phyloP scores from a whole-genome alignment of 495 filamentous ascomycete genomes.

The Aspergillus cristatus region DNA sequence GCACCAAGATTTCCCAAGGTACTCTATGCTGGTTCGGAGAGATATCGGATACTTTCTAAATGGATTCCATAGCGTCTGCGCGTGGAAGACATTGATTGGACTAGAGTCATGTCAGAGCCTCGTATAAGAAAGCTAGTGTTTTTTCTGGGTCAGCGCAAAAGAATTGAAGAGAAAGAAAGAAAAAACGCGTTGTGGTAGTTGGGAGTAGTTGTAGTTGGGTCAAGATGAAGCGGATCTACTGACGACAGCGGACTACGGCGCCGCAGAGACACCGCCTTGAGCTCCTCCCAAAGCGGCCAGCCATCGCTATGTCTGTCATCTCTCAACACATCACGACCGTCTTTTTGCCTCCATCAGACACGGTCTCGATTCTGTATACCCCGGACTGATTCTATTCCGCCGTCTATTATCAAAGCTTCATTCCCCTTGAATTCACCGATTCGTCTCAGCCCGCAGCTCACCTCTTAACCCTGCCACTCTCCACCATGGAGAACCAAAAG shows the following conservation, averaged over 20 bases:
- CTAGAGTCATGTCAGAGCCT: too few relatives aligned
- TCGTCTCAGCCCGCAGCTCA: slow-evolving; percentile 1
- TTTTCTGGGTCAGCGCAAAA: too few relatives aligned
- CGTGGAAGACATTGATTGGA: too few relatives aligned
- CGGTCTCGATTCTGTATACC: not conserved
- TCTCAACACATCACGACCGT: too few relatives aligned
- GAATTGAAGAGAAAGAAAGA: too few relatives aligned
- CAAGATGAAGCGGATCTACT: too few relatives aligned
- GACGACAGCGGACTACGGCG: slow-evolving; percentile 5
- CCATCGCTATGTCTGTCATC: not conserved
- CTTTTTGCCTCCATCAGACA: not conserved
- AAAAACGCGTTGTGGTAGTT: too few relatives aligned
- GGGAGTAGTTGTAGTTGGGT: too few relatives aligned
- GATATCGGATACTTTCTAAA: slow-evolving; percentile 21
- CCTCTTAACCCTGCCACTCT: slow-evolving; percentile 4
- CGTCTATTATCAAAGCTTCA: too few relatives aligned
- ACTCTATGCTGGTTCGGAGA: slow-evolving; percentile 14
- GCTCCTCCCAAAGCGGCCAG: not conserved
- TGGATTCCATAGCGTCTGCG: too few relatives aligned
- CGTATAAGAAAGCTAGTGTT: too few relatives aligned
- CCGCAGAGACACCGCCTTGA: slow-evolving; percentile 12
- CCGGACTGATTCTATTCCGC: not conserved
- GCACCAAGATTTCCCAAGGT: too few relatives aligned
- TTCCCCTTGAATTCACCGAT: not conserved
- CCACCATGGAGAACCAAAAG: slow-evolving; percentile 68